Conservation (phyloP, 2,329 filamentous ascomycete species). For the Cadophora sp. region DNA sequence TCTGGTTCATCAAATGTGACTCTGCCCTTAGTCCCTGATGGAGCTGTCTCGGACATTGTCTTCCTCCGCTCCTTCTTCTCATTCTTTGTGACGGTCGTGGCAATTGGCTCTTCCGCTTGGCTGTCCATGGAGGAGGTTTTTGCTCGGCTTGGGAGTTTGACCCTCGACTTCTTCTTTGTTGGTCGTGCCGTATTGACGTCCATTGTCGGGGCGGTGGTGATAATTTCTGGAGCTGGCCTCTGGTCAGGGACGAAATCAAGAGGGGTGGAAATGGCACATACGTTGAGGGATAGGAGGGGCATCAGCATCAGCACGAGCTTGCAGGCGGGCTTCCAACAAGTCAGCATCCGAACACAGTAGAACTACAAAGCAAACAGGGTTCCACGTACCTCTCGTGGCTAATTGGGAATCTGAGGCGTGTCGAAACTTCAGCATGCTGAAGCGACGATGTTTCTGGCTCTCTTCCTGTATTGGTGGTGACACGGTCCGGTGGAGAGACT, state of each 20-base stretch:
- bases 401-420: constrained; percentile 94
- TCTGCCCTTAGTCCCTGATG: constrained; percentile 48
- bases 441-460: constrained; percentile 63
- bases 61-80: constrained; percentile 53
- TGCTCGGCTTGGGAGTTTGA: constrained; percentile 59
- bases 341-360: constrained; percentile 21
- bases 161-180: constrained; percentile 62
- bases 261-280: constrained; percentile 49
- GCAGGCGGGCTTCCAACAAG: constrained; percentile 63
- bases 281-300: constrained; percentile 63
- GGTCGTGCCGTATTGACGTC: constrained; percentile 57
- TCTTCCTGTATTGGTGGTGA: constrained; percentile 61
- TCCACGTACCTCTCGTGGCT: constrained; percentile 59
- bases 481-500: constrained; percentile 30
- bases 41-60: constrained; percentile 46
- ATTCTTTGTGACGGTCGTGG: constrained; percentile 35
- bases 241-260: neutral
- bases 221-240: constrained; percentile 71
- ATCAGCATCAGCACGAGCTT: constrained; percentile 57
- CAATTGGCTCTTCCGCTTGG: constrained; percentile 27
- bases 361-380: constrained; percentile 5
- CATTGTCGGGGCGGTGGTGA: constrained; percentile 88
- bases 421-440: constrained; percentile 80
- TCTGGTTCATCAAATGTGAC: constrained; percentile 69
- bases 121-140: constrained; percentile 39